Evolutionary conservation across 768 basidiomycete species (phyloP), one percentile per base, ranked within the genome.

Genomic region (Tylopilus sp.): DNA sequence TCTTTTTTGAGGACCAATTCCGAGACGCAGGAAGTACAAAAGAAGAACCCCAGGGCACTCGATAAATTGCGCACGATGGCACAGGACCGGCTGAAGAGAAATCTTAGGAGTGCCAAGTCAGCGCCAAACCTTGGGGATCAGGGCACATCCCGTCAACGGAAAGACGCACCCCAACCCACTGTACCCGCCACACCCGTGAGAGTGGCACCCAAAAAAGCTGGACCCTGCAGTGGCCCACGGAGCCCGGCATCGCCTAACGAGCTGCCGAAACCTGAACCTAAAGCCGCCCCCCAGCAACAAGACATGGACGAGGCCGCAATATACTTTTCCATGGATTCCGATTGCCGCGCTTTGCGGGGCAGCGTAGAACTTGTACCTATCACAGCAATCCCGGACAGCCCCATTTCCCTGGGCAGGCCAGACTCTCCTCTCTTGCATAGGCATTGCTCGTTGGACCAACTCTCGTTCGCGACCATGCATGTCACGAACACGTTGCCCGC

Each of bases 321-420:
- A 33, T 68, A 66, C 52, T 66, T 68, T 48, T 62, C 63, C 25
- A 44, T 69, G 2, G 66, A 68, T 13, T 13, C 31, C 31, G 15
- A 31, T 13, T 31, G 31, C 12, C 31, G 31, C 2, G 47, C 44
- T 30, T 69, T 69, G 22, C 36, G 36, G 48, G 66, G 53, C 2
- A 64, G 65, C 23, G 53, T 50, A 15, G 23, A 47, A 36, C 47
- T 68, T 38, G 53, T 56, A 13, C 55, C 42, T 41, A 55, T 68
- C 40, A 67, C 66, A 4, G 62, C 68, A 1, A 35, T 67, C 21
- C 68, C 61, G 9, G 41, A 53, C 4, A 53, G 53, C 40, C 28
- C 47, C n/a, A 36, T 31, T 44, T 35, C 36, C 2, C 26, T 45
- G 23, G 59, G 11, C 10, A 56, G 60, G 33, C 50, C 59, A 6